Base-by-base conservation (phyloP, 2,329 filamentous ascomycete genomes). In the Hypomyces perniciosus region DNA sequence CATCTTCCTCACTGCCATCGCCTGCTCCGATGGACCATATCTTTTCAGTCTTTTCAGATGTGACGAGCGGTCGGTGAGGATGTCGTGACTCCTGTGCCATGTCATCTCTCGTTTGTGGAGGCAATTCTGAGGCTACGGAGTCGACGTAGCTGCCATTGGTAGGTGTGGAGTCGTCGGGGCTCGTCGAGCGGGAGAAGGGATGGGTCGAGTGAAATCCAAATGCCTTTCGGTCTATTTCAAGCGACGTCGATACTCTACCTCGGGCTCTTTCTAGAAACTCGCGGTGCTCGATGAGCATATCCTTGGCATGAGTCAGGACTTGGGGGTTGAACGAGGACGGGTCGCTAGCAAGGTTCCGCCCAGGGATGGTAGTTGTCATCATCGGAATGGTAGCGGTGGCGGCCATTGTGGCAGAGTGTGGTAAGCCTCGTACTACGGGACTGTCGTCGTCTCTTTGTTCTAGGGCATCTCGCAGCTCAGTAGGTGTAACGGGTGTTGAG, bases 11-110 rank as follows among this genome's bases (percentile, higher is more conserved):
- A 28, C 70, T 65, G 40, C 73, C 65, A 47, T 77, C 73, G 7
- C 69, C 73, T 26, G 76, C 72, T 4, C 78, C 79, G 62, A 85
- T 84, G 20, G 81, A 84, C 81, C 81, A 84, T 33, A 78, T 76
- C 62, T 84, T 84, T 62, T 83, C 81, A 13, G 74, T 78, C 62
- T 83, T 84, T 61, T 84, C 81, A 0, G 77, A 68, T 4, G 33
- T n/a, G 4, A 30, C 34, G 8, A 29, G 6, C 5, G 33, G 8
- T n/a, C 37, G 46, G 13, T 47, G 52, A 29, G 40, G 38, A 10
- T 37, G 37, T n/a, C 35, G 44, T 20, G 52, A 43, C n/a, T 40
- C 52, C 28, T 40, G 42, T 10, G 44, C 37, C 5, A n/a, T 12
- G 35, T 54, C 47, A 46, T 58, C 59, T 33, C 56, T 57, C 4